Evolutionary conservation across 2,329 filamentous ascomycete genomes (phyloP), one percentile per base, ranked within the genome.

Genomic region (Talaromyces amestolkiae): DNA sequence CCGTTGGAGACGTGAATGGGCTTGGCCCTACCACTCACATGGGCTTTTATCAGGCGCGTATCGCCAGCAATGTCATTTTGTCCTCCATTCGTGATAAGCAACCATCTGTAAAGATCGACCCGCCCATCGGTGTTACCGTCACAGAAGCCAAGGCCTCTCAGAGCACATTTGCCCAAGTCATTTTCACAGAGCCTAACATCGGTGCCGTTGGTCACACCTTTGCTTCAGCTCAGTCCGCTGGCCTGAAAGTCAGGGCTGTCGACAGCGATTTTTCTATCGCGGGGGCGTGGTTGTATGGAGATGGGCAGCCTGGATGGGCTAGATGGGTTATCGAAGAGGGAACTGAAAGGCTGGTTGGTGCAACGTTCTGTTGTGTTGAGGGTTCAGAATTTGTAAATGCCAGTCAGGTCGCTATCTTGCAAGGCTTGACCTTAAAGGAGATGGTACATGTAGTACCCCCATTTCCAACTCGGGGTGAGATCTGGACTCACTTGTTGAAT

Each of bases 231-330:
- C 51, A 54, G 31, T 54, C 51, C 17, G 51, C 51, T 7, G 51
- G 51, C 15, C 51, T 54, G 51, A 54, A 54, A 54, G 51, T 54
- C 31, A 54, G 51, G 27, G 51, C 31, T 19, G 51, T 54, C 9
- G 51, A 54, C 31, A 54, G 17, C 19, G 51, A 54, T 31, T 54
- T 54, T 27, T 54, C 51, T 9, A 35, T 54, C 17, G 51, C 51
- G 9, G 51, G 51, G 19, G 24, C 51, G n/a, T 54, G 24, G 24
- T 54, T 54, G 24, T 54, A 54, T 54, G 51, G 51, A 54, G 51
- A 54, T 54, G 51, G 51, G n/a, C 51, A 54, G 13, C 51, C 51
- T 54, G 51, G 51, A 54, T 54, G 51, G 51, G 51, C 51, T 33
- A 35, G 51, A 35, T 54, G 51, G 27, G 51, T 54, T 35, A 54